Evolutionary conservation across 345 rosid genomes (phyloP).

Genomic region (Citrus unshiu): DNA sequence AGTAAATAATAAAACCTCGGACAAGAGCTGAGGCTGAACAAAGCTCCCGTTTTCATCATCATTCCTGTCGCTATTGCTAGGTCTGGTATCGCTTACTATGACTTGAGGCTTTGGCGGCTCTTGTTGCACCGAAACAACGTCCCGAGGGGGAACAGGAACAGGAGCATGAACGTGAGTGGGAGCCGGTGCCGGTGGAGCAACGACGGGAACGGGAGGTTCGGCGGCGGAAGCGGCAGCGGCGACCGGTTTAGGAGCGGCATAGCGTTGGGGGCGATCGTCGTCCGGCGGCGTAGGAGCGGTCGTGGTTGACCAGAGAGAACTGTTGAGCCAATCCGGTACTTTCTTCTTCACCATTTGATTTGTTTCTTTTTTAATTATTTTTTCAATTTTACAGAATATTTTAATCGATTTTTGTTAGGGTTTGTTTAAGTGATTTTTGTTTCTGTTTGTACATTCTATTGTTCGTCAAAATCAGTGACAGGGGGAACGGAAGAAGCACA

Average conservation of each 20-base stretch:
- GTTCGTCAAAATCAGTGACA: background rate
- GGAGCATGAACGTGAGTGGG: slow-evolving; percentile 38
- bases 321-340: slow-evolving; percentile 98
- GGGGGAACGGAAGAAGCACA: background rate
- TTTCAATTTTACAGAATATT: background rate
- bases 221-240: slow-evolving; percentile 34
- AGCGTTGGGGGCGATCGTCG: slow-evolving; percentile 40
- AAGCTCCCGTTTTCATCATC: slow-evolving; percentile 31
- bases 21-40: slow-evolving; percentile 61
- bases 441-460: slow-evolving; percentile 13
- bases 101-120: slow-evolving; percentile 41
- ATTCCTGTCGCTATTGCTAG: slow-evolving; percentile 5
- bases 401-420: background rate
- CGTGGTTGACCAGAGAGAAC: slow-evolving; percentile 78
- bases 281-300: slow-evolving; percentile 41
- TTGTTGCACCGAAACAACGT: slow-evolving; percentile 12
- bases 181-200: slow-evolving; percentile 39
- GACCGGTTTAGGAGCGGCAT: slow-evolving; percentile 21
- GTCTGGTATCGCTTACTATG: slow-evolving; percentile 23
- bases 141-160: slow-evolving; percentile 5
- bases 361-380: background rate
- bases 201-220: slow-evolving; percentile 32
- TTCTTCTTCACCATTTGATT: slow-evolving; percentile 71
- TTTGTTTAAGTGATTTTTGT: background rate
- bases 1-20: slow-evolving; percentile 49